These are phyloP conservation scores for Fusarium decemcellulare DNA, from an alignment of 2,329 filamentous ascomycete genomes.

Conservation along the genomic window DNA sequence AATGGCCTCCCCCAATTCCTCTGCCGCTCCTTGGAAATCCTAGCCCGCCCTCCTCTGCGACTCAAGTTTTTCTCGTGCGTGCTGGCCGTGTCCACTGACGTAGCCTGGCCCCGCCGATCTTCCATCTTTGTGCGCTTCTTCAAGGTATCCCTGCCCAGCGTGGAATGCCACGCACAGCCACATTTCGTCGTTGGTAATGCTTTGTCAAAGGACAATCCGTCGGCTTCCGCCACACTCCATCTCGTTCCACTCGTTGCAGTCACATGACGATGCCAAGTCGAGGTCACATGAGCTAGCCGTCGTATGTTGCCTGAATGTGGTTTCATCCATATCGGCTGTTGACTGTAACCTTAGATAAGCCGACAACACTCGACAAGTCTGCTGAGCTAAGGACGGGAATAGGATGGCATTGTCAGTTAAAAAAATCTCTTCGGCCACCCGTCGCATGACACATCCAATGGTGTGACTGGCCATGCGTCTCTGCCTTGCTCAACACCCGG, in stretches of 20 bases:
- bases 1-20: constrained; percentile 40
- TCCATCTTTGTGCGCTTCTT: constrained; percentile 10
- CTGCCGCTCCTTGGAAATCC: constrained; percentile 36
- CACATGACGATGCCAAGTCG: constrained; percentile 42
- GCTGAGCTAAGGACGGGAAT: constrained; percentile 14
- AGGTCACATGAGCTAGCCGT: constrained; percentile 37
- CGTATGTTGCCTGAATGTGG: constrained; percentile 33
- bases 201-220: constrained; percentile 15
- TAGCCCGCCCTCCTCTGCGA: constrained; percentile 30
- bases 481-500: constrained; percentile 15
- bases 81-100: constrained; percentile 42
- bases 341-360: constrained; percentile 17
- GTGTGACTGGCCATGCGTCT: constrained; percentile 39
- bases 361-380: constrained; percentile 17
- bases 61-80: constrained; percentile 35
- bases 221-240: constrained; percentile 46
- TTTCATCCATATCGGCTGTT: constrained; percentile 10
- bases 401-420: constrained; percentile 13
- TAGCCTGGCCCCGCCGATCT: constrained; percentile 44
- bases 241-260: constrained; percentile 30
- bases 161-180: constrained; percentile 43
- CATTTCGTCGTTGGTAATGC: constrained; percentile 40
- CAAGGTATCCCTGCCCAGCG: constrained; percentile 31
- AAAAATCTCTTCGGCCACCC: constrained; percentile 12
- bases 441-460: constrained; percentile 44